Evolutionary conservation across 2,329 filamentous ascomycete genomes (phyloP), one percentile per base, ranked within the genome.

Genomic region (Calonectria montana): DNA sequence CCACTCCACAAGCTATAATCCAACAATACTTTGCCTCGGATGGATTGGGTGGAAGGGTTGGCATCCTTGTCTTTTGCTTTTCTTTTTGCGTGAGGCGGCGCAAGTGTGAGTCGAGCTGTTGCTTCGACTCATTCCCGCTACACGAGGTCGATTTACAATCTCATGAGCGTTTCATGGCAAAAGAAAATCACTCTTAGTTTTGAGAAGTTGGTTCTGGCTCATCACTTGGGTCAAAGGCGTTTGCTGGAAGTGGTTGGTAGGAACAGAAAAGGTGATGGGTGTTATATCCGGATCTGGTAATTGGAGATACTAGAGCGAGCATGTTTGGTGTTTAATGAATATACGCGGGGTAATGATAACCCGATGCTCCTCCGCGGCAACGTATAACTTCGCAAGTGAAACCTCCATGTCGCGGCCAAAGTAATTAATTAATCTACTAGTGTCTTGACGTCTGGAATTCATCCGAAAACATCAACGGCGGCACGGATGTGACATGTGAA

Each of bases 1-100:
- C 45, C 72, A 65, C 59, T 63, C 74, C 75, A 80, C 74, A 76
- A 78, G 67, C 73, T 72, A 80, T 69, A 74, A 79, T 72, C 65
- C 71, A 65, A 73, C 57, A 57, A 75, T 65, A 73, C 29, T 64
- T 68, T 70, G 65, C 64, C 37, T 67, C 53, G 66, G 72, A 65
- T 55, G 63, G 59, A 23, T 53, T 64, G 57, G 61, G 39, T 62
- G 55, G 29, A 66, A 53, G 55, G 57, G 68, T 67, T 48, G 10
- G 23, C n/a, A 18, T 31, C 39, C 29, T 39, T 41, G 45, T 65
- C 41, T 61, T 43, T 9, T 48, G 41, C 27, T 61, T 43, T 48
- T 62, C 27, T 43, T 62, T 62, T 45, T 43, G 18, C 21, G 21
- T 23, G 31, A 31, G n/a, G 35, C 18, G 31, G 35, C 53, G 23